Conservation (phyloP, 768 basidiomycete genomes). For the Neoboletus magnificus region DNA sequence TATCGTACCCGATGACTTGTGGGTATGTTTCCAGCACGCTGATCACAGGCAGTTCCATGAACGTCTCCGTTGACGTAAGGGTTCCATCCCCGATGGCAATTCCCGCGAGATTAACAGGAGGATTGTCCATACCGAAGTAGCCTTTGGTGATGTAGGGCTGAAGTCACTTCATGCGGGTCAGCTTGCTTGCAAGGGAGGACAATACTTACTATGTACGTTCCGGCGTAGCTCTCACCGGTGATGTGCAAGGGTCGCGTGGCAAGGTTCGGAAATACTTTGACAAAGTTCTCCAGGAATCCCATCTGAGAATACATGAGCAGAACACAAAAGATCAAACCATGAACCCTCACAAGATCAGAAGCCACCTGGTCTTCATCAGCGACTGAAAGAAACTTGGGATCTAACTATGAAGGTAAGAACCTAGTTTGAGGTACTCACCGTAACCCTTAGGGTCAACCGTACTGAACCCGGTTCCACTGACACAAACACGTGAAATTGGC, state of each 20-base stretch:
- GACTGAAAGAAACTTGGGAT: constrained; percentile 31
- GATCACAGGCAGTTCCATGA: constrained; percentile 53
- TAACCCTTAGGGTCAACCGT: constrained; percentile 59
- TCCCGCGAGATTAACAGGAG: constrained; percentile 63
- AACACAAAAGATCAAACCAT: constrained; percentile 27
- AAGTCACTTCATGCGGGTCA: constrained; percentile 17
- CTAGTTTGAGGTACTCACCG: constrained; percentile 34
- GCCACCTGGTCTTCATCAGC: constrained; percentile 64
- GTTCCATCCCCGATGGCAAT: constrained; percentile 69
- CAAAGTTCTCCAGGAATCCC: constrained; percentile 66
- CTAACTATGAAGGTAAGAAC: neutral
- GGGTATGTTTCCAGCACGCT: constrained; percentile 52
- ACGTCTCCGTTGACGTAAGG: constrained; percentile 46
- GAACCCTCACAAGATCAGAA: constrained; percentile 37
- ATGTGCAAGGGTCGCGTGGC: constrained; percentile 62
- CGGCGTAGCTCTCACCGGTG: constrained; percentile 76
- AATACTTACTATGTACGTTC: constrained; percentile 56
- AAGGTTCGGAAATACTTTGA: constrained; percentile 69
- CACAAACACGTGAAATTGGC: neutral
- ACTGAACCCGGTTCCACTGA: constrained; percentile 58
- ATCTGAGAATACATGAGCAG: constrained; percentile 39
- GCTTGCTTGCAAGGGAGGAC: constrained; percentile 26
- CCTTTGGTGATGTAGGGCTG: constrained; percentile 75
- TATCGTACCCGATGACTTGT: constrained; percentile 48
- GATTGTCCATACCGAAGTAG: constrained; percentile 56